Evolutionary conservation across 164 flowering plant genomes (phyloP), one percentile per base, ranked within the genome.

Genomic region (Cinnamomum chago): DNA sequence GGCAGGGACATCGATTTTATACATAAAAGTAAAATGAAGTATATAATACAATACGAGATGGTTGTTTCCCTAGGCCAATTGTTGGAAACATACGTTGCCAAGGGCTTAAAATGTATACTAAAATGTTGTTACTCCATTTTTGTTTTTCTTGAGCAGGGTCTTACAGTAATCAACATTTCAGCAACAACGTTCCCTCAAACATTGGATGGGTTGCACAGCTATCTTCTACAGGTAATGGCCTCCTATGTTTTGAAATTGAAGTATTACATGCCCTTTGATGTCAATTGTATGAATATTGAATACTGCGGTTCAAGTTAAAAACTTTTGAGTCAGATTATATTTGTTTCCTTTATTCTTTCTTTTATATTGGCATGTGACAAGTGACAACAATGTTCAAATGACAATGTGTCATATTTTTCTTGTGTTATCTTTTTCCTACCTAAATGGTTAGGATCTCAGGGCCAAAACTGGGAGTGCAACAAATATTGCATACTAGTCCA

Each of bases 141-240:
- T 17, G 35, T 55, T 23, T 24, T 33, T 76, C 66, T 23, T 82
- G 81, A 30, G n/a, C 89, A 95, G 98, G 99, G 98, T 72, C 73
- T 91, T 79, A 85, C 90, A 17, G 98, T 93, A 69, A 97, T 87
- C 65, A 92, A 87, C 79, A 84, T 91, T 80, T 92, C 98, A 55
- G 94, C 99, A 58, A 91, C 97, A 71, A 91, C 98, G 50, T 96
- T 96, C 77, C 98, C 99, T 14, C 99, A 93, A 81, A 90, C 97
- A 65, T 74, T 95, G 77, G 99, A 95, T 87, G 88, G 94, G 95
- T 86, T 95, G 83, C 99, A 92, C 76, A 80, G 86, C 70, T 83
- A 95, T 85, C 93, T 95, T 78, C 95, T 95, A 79, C 93, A 93
- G 98, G 99, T 95, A 82, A 33, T 73, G 24, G 14, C 9, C 23